A percentile compares a stretch with the other conserved stretches of the same genome.
phyloP scores from a whole-genome alignment of 2,329 filamentous ascomycete species.

The Aspergillus puulaauensis region DNA sequence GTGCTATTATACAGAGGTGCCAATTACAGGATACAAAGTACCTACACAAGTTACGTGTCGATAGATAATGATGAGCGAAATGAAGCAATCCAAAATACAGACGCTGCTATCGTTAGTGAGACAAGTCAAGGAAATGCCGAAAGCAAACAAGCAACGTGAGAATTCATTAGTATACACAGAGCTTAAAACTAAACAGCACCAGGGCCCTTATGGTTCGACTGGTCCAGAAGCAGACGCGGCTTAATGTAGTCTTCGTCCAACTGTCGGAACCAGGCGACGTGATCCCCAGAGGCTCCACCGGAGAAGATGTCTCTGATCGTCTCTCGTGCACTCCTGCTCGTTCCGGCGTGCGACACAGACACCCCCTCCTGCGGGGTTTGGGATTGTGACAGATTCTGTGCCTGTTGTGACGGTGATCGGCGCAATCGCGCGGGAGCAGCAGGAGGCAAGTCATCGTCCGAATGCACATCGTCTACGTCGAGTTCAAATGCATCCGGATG shows the following conservation, averaged over 20 bases:
- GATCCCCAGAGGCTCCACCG: conserved; percentile 72
- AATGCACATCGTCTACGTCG: conserved; percentile 40
- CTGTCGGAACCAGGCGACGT: conserved; percentile 84
- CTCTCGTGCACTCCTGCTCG: conserved; percentile 66
- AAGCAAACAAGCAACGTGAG: neutral
- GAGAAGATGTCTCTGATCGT: conserved; percentile 79
- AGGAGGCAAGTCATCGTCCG: conserved; percentile 62
- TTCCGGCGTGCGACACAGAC: conserved; percentile 30
- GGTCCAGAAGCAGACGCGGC: conserved; percentile 81
- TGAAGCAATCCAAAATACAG: neutral
- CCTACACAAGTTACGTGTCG: neutral
- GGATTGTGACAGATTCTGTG: neutral
- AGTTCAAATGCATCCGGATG: conserved; percentile 38
- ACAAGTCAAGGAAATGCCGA: neutral
- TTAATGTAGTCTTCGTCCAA: conserved; percentile 97
- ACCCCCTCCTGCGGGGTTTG: conserved; percentile 17
- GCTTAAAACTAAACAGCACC: conserved; percentile 34
- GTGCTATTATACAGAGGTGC: neutral
- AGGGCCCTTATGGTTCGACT: conserved; percentile 47
- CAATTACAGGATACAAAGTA: neutral
- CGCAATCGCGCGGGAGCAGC: conserved; percentile 44
- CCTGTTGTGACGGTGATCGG: conserved; percentile 31
- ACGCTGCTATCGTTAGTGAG: neutral
- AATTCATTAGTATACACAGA: conserved; percentile 15
- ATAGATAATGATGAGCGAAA: neutral